A percentile compares a stretch with the other conserved stretches of the same genome.
These are phyloP conservation scores for Coemansia sp. DNA, from an alignment of 192 early-diverging fungal genomes.

Conservation along the genomic window DNA sequence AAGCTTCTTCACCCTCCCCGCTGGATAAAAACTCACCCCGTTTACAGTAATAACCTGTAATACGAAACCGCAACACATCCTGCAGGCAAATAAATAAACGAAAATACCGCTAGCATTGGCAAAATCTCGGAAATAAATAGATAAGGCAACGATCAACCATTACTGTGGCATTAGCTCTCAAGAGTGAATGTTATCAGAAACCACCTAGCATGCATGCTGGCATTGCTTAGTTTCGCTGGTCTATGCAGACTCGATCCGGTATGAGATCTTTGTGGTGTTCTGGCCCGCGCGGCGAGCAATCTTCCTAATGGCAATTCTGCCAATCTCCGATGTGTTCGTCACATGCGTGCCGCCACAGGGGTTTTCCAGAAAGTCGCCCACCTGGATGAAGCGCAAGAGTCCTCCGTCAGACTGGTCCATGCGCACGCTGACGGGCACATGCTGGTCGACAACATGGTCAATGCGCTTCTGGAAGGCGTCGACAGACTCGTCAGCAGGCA, in stretches of 20 bases:
- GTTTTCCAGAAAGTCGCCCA: constrained; percentile 19
- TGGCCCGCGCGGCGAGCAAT: constrained; percentile 20
- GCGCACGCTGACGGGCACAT: constrained; percentile 5
- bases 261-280: constrained; percentile 26
- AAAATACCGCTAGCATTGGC: too few relatives aligned
- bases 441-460: constrained; percentile 1
- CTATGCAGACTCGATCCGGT: constrained; percentile 5
- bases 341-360: constrained; percentile 33
- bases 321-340: constrained; percentile 15
- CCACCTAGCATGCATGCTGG: too few relatives aligned
- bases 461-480: constrained; percentile 11
- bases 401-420: not conserved
- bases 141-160: too few relatives aligned
- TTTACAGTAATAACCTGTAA: too few relatives aligned
- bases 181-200: too few relatives aligned
- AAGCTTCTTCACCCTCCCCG: not conserved
- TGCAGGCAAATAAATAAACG: too few relatives aligned
- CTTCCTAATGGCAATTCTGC: constrained; percentile 17
- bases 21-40: not conserved
- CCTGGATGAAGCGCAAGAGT: constrained; percentile 2
- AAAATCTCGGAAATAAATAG: too few relatives aligned
- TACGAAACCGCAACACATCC: too few relatives aligned
- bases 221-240: too few relatives aligned
- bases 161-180: too few relatives aligned
- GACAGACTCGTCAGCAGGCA: constrained; percentile 4